Evolutionary conservation across 176 grass and related monocot species (phyloP), one percentile per base, ranked within the genome.

Genomic region (Chrysopogon serrulatus): DNA sequence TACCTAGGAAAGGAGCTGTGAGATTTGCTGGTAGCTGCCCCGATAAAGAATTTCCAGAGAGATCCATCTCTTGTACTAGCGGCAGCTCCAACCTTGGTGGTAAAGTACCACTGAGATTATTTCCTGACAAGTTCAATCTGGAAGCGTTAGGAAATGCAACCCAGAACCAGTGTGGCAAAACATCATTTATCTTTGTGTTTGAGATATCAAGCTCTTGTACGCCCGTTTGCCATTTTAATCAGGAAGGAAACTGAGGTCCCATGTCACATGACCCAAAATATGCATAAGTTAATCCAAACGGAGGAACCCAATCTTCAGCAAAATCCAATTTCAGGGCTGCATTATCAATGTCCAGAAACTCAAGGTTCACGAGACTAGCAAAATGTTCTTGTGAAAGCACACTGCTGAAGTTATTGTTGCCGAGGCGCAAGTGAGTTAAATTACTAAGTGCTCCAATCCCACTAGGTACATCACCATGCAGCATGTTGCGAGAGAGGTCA

Each of bases 161-260:
- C 92, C 81, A 91, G 68, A 91, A 90, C 92, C 92, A 91, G 5
- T 68, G 45, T 43, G 92, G 92, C 18, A 94, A 63, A 24, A 26
- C 54, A 51, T 78, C 92, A 34, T 43, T 24, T 65, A 94, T 94
- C 30, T 33, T 31, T 47, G 86, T 35, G 30, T 87, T 91, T 26
- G 84, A 84, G 24, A 90, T 77, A 56, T 83, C 43, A 54, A 94
- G 42, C 0, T 1, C 0, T 0, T 0, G 0, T 16, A 92, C 62
- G 26, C 77, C 49, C 2, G 4, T 39, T 77, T 87, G 92, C 66
- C 68, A 89, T 24, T 13, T 61, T n/a, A 92, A 66, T 89, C 92
- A 94, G n/a, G 76, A 6, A 11, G 89, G 92, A 65, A 92, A 92
- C 0, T 9, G 17, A 28, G 83, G 86, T 2, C 87, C 92, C 40